These are phyloP conservation scores for Phyllostachys edulis DNA, from an alignment of 176 grass and related monocot species.

Conservation along the genomic window DNA sequence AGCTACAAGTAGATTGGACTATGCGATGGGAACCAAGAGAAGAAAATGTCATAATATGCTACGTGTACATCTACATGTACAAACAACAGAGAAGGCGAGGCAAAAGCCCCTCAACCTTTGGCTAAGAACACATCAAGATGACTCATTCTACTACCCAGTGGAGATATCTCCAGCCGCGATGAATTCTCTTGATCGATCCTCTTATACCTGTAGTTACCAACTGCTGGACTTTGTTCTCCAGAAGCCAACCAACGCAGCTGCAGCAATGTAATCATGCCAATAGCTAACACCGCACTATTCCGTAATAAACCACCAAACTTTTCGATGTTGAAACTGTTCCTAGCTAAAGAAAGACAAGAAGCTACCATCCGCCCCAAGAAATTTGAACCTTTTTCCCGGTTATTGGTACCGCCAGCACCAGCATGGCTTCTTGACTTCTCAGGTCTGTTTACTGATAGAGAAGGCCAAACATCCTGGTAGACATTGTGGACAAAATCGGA, in stretches of 20 bases:
- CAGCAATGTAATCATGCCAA: slow-evolving; percentile 62
- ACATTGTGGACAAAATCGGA: slow-evolving; percentile 60
- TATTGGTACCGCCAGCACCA: slow-evolving; percentile 4
- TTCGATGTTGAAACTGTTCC: slow-evolving; percentile 42
- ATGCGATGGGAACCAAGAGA: not conserved
- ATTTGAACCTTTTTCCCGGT: slow-evolving; percentile 25
- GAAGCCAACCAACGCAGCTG: slow-evolving; percentile 55
- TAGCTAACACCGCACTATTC: slow-evolving; percentile 56
- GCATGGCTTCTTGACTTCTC: slow-evolving; percentile 34
- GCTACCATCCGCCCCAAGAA: slow-evolving; percentile 51
- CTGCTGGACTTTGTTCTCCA: slow-evolving; percentile 13
- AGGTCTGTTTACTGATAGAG: slow-evolving; percentile 29
- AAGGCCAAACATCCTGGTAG: slow-evolving; percentile 42
- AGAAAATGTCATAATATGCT: not conserved
- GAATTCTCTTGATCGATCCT: slow-evolving; percentile 8
- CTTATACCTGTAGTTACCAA: slow-evolving; percentile 26
- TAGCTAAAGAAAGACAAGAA: slow-evolving; percentile 46
- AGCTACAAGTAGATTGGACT: not conserved
- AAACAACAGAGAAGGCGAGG: not conserved
- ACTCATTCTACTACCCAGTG: not conserved
- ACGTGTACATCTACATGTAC: slow-evolving; percentile 28
- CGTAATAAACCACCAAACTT: slow-evolving; percentile 40
- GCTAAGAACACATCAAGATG: slow-evolving; percentile 49
- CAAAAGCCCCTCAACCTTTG: slow-evolving; percentile 38
- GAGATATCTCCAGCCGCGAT: not conserved